Evolutionary conservation across 2,329 filamentous ascomycete species (phyloP).

Genomic region (Botrytis aclada): DNA sequence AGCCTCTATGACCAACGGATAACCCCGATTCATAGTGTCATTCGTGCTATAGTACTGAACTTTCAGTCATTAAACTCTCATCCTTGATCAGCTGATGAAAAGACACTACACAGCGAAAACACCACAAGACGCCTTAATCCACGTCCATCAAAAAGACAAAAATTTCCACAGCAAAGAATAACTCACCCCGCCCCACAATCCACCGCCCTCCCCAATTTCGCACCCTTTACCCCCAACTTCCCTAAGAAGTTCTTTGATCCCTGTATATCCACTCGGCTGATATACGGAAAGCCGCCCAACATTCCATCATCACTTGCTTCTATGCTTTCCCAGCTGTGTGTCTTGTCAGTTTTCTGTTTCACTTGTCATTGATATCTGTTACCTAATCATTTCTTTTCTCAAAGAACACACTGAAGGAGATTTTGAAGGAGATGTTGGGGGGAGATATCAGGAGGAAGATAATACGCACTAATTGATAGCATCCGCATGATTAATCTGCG

Average conservation of each 20-base stretch:
- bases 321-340: conserved; percentile 46
- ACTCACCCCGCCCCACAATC: conserved; percentile 43
- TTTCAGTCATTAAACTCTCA: neutral
- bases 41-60: neutral
- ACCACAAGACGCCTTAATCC: neutral
- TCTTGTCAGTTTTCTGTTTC: neutral
- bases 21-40: neutral
- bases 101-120: neutral
- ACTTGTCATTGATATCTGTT: neutral
- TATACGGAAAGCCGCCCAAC: conserved; percentile 70
- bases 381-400: fast-evolving
- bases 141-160: neutral
- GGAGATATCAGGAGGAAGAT: neutral
- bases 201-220: conserved; percentile 38
- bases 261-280: conserved; percentile 68
- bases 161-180: neutral
- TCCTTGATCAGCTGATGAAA: neutral
- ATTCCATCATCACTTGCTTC: conserved; percentile 64
- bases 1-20: neutral
- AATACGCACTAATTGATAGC: conserved; percentile 16
- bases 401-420: neutral
- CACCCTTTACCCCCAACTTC: conserved; percentile 52
- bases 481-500: conserved; percentile 16
- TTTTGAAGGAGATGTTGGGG: neutral
- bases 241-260: conserved; percentile 67